Conservation (phyloP, 2,329 filamentous ascomycete species). For the Coniochaeta sp. region DNA sequence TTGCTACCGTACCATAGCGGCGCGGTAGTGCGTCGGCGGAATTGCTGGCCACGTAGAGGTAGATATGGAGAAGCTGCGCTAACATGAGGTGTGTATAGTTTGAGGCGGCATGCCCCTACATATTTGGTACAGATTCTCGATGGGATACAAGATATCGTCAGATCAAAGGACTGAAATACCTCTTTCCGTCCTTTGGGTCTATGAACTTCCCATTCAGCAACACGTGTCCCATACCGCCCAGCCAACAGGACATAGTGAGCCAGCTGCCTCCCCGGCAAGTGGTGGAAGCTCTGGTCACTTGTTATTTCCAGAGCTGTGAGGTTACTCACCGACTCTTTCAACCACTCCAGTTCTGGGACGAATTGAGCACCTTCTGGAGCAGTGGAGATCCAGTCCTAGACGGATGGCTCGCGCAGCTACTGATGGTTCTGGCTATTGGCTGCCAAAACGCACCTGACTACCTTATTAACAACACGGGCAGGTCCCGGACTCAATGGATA, state of each 20-base stretch:
- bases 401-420: constrained; percentile 17
- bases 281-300: constrained; percentile 12
- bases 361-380: constrained; percentile 13
- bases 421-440: constrained; percentile 17
- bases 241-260: constrained; percentile 10
- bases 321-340: constrained; percentile 16
- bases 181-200: constrained; percentile 12
- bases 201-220: constrained; percentile 18
- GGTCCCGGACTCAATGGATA: constrained; percentile 12
- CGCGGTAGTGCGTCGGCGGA: background rate
- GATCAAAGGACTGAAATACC: constrained; percentile 14
- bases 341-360: constrained; percentile 11
- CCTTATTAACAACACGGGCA: constrained; percentile 11
- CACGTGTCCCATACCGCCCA: constrained; percentile 5
- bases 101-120: constrained; percentile 14
- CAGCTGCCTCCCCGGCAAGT: constrained; percentile 12
- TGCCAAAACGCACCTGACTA: constrained; percentile 11
- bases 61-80: background rate
- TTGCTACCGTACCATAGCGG: background rate
- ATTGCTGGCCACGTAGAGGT: background rate
- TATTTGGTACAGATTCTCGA: constrained; percentile 12
- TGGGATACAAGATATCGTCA: constrained; percentile 16
- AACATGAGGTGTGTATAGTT: constrained; percentile 9
- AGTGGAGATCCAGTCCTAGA: constrained; percentile 9
- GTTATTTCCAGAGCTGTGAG: constrained; percentile 16